Evolutionary conservation across 331 rosid species (phyloP).

Genomic region (Malus hybrid): DNA sequence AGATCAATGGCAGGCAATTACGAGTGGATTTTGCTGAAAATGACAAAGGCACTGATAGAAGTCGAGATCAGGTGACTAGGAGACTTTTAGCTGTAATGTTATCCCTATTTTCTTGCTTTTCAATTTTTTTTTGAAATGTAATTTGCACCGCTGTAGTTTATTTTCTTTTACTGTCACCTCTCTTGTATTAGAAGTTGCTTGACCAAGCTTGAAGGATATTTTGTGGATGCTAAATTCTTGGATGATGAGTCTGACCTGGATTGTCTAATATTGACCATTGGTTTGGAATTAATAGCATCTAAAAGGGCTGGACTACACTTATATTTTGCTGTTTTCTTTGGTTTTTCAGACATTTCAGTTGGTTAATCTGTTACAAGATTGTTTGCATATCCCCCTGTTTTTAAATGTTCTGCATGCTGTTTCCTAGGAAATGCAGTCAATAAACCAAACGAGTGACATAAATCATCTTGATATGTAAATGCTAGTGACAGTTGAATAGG

Average conservation of each 20-base stretch:
- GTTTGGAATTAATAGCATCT: not conserved
- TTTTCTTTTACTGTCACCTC: not conserved
- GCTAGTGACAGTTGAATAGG: not conserved
- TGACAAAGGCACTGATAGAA: slow-evolving; percentile 85
- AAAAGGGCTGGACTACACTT: not conserved
- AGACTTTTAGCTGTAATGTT: not conserved
- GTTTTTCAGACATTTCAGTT: not conserved
- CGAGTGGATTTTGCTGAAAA: slow-evolving; percentile 98
- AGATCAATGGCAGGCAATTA: slow-evolving; percentile 89
- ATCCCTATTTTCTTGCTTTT: not conserved
- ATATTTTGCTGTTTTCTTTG: not conserved
- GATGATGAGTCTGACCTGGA: not conserved
- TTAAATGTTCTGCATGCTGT: not conserved
- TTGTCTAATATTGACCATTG: not conserved
- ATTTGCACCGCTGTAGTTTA: not conserved
- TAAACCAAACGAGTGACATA: not conserved
- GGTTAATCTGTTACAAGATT: not conserved
- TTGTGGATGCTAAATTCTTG: not conserved
- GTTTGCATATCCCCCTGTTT: not conserved
- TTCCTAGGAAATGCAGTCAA: not conserved
- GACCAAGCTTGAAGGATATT: not conserved
- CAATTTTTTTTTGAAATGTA: not conserved
- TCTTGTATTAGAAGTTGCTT: not conserved
- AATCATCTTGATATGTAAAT: not conserved
- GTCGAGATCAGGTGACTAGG: slow-evolving; percentile 70